These are phyloP conservation scores for Penicillium soppii DNA, from an alignment of 495 filamentous ascomycete genomes.

Conservation along the genomic window DNA sequence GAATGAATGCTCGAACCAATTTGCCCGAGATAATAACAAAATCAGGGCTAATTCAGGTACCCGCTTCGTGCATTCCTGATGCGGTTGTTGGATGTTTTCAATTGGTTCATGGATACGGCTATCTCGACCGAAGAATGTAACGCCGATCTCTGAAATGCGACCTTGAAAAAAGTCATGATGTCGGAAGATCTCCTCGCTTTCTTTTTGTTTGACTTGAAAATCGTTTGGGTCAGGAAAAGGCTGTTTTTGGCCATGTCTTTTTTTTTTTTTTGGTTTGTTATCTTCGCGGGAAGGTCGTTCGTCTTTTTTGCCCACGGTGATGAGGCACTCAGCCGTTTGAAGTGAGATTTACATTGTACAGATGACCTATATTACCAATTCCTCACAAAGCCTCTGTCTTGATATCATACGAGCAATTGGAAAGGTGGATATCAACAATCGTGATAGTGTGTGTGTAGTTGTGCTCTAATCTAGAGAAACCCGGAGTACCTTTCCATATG, in stretches of 20 bases:
- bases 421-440: too few relatives aligned
- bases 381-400: too few relatives aligned
- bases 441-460: too few relatives aligned
- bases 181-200: neutral
- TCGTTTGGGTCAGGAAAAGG: neutral
- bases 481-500: neutral
- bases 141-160: constrained; percentile 16
- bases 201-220: neutral
- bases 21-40: too few relatives aligned
- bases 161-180: constrained; percentile 1
- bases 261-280: neutral
- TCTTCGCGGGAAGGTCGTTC: too few relatives aligned
- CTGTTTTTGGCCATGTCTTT: neutral
- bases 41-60: too few relatives aligned
- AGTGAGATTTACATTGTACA: too few relatives aligned
- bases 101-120: constrained; percentile 12
- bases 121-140: constrained; percentile 15
- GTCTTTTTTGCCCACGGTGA: too few relatives aligned
- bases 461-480: neutral
- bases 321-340: too few relatives aligned
- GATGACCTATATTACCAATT: too few relatives aligned
- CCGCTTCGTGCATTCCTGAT: neutral
- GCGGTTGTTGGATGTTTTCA: neutral
- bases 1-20: too few relatives aligned
- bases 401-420: too few relatives aligned